phyloP scores from a whole-genome alignment of 1,284 basidiomycete genomes.

The Trametes pubescens region DNA sequence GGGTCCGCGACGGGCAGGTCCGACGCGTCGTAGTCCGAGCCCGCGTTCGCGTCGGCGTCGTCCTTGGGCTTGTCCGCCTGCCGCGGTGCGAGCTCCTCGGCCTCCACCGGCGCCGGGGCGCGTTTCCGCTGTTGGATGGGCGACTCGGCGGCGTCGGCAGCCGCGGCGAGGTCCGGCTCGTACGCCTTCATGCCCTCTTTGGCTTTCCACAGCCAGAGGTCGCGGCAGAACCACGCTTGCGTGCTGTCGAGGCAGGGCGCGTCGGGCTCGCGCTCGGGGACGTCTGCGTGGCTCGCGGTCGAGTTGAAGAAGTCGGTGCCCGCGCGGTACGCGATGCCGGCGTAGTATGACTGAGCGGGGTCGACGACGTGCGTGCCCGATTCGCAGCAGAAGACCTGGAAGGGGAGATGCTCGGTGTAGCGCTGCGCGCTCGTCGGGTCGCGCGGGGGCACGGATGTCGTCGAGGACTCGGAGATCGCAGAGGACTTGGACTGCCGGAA shows the following conservation, averaged over 20 bases:
- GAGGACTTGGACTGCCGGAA: conserved; percentile 95
- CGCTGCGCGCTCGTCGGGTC: conserved; percentile 82
- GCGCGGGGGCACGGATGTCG: conserved; percentile 77
- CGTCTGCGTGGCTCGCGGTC: conserved; percentile 58
- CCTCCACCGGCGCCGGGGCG: conserved; percentile 17
- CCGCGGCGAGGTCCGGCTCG: conserved; percentile 36
- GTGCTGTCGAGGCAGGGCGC: conserved; percentile 91
- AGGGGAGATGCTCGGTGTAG: conserved; percentile 90
- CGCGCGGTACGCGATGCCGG: conserved; percentile 83
- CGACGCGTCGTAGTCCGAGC: conserved; percentile 88
- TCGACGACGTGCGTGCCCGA: conserved; percentile 95
- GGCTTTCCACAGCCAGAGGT: conserved; percentile 89
- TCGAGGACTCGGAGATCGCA: conserved; percentile 79
- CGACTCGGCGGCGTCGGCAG: conserved; percentile 28
- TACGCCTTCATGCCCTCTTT: conserved; percentile 68
- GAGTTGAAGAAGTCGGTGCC: conserved; percentile 83
- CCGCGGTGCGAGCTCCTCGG: conserved; percentile 42
- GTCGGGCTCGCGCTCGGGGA: conserved; percentile 71
- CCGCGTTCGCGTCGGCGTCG: conserved; percentile 81
- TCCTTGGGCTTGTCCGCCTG: conserved; percentile 40
- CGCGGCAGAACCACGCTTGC: conserved; percentile 96
- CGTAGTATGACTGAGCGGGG: conserved; percentile 92
- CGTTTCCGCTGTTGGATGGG: conserved; percentile 14
- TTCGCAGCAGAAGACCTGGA: conserved; percentile 98
- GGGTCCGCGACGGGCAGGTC: conserved; percentile 52